Evolutionary conservation across 2,329 filamentous ascomycete genomes (phyloP).

Genomic region (Paradendryphiella salina): DNA sequence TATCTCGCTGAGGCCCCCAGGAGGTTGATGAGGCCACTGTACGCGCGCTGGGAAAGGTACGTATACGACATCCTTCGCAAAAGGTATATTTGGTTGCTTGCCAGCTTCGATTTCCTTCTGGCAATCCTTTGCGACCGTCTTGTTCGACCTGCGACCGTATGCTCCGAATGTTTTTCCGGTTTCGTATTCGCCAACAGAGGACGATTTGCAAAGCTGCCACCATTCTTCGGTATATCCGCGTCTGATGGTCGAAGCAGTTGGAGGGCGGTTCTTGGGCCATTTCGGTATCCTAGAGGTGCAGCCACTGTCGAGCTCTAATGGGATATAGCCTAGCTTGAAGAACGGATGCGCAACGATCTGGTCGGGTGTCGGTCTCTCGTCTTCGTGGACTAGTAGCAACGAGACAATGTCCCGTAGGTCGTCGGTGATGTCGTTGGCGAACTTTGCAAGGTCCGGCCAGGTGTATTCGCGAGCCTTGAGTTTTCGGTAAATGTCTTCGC

Average conservation of each 20-base stretch:
- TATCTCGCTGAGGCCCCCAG: slow-evolving; percentile 46
- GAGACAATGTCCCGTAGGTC: slow-evolving; percentile 80
- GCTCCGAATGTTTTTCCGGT: slow-evolving; percentile 53
- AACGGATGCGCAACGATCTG: slow-evolving; percentile 78
- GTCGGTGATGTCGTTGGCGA: slow-evolving; percentile 70
- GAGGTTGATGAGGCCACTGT: slow-evolving; percentile 42
- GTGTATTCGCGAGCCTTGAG: slow-evolving; percentile 74
- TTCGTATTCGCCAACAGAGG: slow-evolving; percentile 55
- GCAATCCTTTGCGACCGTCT: slow-evolving; percentile 56
- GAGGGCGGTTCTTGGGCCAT: slow-evolving; percentile 52
- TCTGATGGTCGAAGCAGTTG: slow-evolving; percentile 49
- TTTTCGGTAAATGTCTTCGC: slow-evolving; percentile 78
- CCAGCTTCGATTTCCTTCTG: slow-evolving; percentile 54
- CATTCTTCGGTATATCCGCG: slow-evolving; percentile 57
- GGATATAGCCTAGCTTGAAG: slow-evolving; percentile 76
- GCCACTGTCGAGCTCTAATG: slow-evolving; percentile 53
- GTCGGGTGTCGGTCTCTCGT: slow-evolving; percentile 74
- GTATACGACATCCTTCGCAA: slow-evolving; percentile 54
- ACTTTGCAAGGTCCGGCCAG: slow-evolving; percentile 70
- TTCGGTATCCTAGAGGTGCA: slow-evolving; percentile 53
- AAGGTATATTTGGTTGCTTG: slow-evolving; percentile 54
- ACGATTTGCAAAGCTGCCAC: slow-evolving; percentile 55
- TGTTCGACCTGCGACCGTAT: slow-evolving; percentile 52
- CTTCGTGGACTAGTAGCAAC: slow-evolving; percentile 73
- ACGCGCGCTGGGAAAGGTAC: slow-evolving; percentile 50